Evolutionary conservation across 2,329 filamentous ascomycete species (phyloP).

Genomic region (Shiraia bambusicola): DNA sequence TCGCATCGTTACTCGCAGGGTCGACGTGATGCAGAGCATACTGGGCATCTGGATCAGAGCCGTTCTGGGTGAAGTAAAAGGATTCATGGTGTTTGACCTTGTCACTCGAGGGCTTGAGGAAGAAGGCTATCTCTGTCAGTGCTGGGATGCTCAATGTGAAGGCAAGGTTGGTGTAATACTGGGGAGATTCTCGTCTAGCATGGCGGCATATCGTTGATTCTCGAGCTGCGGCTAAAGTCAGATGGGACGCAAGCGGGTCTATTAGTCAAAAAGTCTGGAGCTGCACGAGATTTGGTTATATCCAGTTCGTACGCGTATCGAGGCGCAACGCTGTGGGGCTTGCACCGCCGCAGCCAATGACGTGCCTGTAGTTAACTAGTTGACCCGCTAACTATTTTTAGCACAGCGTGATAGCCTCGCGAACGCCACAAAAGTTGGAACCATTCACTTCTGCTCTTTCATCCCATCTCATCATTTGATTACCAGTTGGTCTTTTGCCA

Average conservation of each 20-base stretch:
- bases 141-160: constrained; percentile 37
- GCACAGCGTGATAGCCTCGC: constrained; percentile 9
- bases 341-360: constrained; percentile 9
- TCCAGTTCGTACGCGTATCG: constrained; percentile 10
- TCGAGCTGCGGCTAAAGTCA: not conserved
- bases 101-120: constrained; percentile 57
- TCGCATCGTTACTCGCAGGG: constrained; percentile 66
- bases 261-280: not conserved
- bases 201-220: constrained; percentile 44
- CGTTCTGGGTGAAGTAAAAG: constrained; percentile 66
- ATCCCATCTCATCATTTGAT: not conserved
- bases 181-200: constrained; percentile 95
- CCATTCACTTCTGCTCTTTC: not conserved
- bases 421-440: not conserved
- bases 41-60: constrained; percentile 74
- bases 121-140: constrained; percentile 54
- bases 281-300: constrained; percentile 3
- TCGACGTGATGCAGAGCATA: constrained; percentile 80
- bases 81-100: constrained; percentile 55
- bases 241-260: not conserved
- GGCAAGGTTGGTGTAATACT: constrained; percentile 47
- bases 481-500: not conserved
- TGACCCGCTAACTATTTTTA: constrained; percentile 11
- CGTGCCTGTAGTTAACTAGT: no score
- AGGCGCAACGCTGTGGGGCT: constrained; percentile 9